Percentiles rank a stretch among this genome's conserved stretches.
These are phyloP conservation scores for Cordyceps militaris DNA, from an alignment of 2,329 filamentous ascomycete genomes.

Conservation along the genomic window DNA sequence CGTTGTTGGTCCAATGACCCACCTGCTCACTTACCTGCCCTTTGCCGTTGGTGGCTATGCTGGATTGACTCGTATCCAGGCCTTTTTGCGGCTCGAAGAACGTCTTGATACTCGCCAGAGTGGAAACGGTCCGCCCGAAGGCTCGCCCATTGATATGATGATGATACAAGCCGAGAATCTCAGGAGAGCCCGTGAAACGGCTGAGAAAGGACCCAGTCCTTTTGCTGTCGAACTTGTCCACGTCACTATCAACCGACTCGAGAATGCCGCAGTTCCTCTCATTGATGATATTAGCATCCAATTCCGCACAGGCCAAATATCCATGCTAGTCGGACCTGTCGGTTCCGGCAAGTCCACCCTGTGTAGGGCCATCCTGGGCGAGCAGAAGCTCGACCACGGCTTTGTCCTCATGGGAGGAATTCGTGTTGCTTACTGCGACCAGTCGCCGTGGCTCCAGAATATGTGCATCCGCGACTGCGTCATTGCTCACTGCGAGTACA, in stretches of 20 bases:
- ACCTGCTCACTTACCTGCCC: conserved; percentile 4
- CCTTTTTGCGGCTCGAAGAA: conserved; percentile 8
- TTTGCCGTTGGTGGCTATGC: conserved; percentile 7
- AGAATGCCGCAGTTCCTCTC: neutral
- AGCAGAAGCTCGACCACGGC: conserved; percentile 14
- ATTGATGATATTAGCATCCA: conserved; percentile 8
- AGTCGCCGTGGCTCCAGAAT: conserved; percentile 10
- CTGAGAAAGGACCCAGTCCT: conserved; percentile 9
- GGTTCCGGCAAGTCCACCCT: conserved; percentile 19
- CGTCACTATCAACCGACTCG: conserved; percentile 1
- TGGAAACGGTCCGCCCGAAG: neutral
- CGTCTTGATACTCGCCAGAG: conserved; percentile 2
- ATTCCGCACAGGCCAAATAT: conserved; percentile 20
- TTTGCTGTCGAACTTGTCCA: conserved; percentile 9
- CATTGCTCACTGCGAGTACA: conserved; percentile 9
- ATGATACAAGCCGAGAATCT: conserved; percentile 1
- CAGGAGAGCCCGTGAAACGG: neutral
- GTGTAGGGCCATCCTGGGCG: conserved; percentile 18
- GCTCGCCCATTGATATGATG: conserved; percentile 4
- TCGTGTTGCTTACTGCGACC: conserved; percentile 15
- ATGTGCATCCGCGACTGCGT: conserved; percentile 11
- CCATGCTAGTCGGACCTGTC: conserved; percentile 20
- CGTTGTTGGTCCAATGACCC: conserved; percentile 4
- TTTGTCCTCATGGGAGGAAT: conserved; percentile 13
- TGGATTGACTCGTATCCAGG: conserved; percentile 7